A percentile compares a stretch with the other conserved stretches of the same genome.
phyloP scores from a whole-genome alignment of 2,329 filamentous ascomycete genomes.

The Verticillium nubilum region DNA sequence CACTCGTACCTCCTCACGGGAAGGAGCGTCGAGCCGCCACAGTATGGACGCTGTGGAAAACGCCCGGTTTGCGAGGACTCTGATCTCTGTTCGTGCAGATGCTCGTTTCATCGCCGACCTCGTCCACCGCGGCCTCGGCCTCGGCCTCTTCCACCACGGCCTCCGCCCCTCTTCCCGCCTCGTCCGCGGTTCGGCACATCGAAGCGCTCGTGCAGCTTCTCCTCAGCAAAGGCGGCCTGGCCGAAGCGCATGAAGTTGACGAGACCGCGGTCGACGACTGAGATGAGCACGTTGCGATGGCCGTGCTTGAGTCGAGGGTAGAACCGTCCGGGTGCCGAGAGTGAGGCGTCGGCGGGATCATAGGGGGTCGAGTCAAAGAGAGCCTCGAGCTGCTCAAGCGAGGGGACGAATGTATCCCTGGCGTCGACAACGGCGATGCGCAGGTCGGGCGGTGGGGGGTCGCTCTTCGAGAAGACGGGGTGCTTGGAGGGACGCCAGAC shows the following conservation, averaged over 20 bases:
- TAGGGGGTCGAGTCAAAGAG: slow-evolving; percentile 71
- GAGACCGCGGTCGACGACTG: slow-evolving; percentile 83
- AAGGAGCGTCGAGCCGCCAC: too few species aligned
- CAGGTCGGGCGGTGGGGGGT: slow-evolving; percentile 75
- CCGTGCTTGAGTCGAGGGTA: slow-evolving; percentile 82
- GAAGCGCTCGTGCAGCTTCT: slow-evolving; percentile 62
- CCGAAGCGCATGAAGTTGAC: slow-evolving; percentile 80
- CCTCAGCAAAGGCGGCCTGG: slow-evolving; percentile 74
- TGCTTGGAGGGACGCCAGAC: slow-evolving; percentile 67
- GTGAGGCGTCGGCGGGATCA: slow-evolving; percentile 33
- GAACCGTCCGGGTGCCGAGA: slow-evolving; percentile 42
- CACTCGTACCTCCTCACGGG: too few species aligned
- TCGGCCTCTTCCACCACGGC: slow-evolving; percentile 35
- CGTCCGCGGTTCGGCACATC: slow-evolving; percentile 31
- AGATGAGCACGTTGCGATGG: slow-evolving; percentile 75
- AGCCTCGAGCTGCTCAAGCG: slow-evolving; percentile 62
- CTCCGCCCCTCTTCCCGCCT: slow-evolving; percentile 25
- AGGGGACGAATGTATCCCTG: slow-evolving; percentile 64
- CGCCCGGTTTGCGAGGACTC: too few species aligned
- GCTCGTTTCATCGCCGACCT: slow-evolving; percentile 16
- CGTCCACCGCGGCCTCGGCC: slow-evolving; percentile 26
- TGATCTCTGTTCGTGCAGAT: too few species aligned
- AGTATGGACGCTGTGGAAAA: too few species aligned
- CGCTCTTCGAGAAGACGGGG: slow-evolving; percentile 69
- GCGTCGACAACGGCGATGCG: slow-evolving; percentile 78